Evolutionary conservation across 2,329 filamentous ascomycete species (phyloP).

Genomic region (Cladosporium cucumerinum): DNA sequence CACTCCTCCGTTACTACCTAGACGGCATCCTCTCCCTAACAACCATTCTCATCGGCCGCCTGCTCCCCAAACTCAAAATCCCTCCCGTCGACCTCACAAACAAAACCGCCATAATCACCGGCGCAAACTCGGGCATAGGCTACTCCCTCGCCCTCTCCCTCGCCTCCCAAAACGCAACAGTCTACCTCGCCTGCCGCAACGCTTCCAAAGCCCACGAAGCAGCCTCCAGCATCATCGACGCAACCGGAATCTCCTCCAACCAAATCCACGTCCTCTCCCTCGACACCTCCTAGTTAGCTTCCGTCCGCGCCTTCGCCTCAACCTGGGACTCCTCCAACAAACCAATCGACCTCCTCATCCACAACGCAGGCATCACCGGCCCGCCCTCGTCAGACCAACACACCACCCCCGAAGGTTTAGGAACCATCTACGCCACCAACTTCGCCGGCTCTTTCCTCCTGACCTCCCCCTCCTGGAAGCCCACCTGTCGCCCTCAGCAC

Average conservation of each 20-base stretch:
- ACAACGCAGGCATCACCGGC: constrained; percentile 38
- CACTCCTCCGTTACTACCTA: not conserved
- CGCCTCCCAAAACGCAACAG: constrained; percentile 12
- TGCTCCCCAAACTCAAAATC: not conserved
- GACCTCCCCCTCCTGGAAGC: constrained; percentile 22
- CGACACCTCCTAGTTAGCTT: constrained; percentile 19
- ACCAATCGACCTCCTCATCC: constrained; percentile 35
- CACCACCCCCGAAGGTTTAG: constrained; percentile 22
- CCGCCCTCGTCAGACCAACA: constrained; percentile 5
- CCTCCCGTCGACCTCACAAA: constrained; percentile 11
- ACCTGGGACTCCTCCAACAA: constrained; percentile 24
- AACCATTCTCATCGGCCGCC: not conserved
- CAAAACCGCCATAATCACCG: constrained; percentile 21
- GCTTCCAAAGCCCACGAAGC: constrained; percentile 12
- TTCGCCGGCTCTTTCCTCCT: constrained; percentile 26
- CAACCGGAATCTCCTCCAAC: not conserved
- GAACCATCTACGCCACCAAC: constrained; percentile 23
- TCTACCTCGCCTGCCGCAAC: constrained; percentile 18
- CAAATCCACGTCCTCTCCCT: constrained; percentile 27
- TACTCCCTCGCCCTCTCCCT: constrained; percentile 19
- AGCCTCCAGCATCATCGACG: constrained; percentile 8
- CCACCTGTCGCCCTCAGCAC: constrained; percentile 18
- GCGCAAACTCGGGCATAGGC: constrained; percentile 23
- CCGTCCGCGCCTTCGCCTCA: constrained; percentile 23
- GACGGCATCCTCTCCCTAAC: not conserved